Conservation (phyloP, 2,329 filamentous ascomycete species). For the Apiospora koreana region DNA sequence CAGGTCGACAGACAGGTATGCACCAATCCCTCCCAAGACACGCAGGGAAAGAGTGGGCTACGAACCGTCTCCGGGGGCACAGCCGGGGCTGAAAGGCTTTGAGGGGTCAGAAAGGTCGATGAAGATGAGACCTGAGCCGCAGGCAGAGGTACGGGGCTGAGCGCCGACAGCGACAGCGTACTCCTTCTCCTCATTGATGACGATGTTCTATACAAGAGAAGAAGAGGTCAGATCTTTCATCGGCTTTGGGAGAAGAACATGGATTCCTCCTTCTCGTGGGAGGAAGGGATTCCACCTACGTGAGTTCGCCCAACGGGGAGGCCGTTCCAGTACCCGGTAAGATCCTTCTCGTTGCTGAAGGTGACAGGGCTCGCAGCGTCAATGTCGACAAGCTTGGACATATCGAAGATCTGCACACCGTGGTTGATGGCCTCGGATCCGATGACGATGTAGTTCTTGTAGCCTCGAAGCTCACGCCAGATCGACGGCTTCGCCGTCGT, state of each 20-base stretch:
- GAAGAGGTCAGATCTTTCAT: not conserved
- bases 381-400: slow-evolving; percentile 53
- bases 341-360: slow-evolving; percentile 35
- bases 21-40: not conserved
- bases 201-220: slow-evolving; percentile 46
- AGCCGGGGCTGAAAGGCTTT: slow-evolving; percentile 54
- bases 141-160: slow-evolving; percentile 41
- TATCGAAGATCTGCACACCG: slow-evolving; percentile 64
- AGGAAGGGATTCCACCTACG: too few species aligned
- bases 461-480: slow-evolving; percentile 45
- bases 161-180: slow-evolving; percentile 48
- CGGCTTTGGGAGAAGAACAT: not conserved
- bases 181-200: slow-evolving; percentile 49
- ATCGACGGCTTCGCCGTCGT: slow-evolving; percentile 25
- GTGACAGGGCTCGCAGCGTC: slow-evolving; percentile 39
- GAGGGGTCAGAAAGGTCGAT: slow-evolving; percentile 57
- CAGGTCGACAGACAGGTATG: not conserved
- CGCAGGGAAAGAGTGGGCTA: not conserved
- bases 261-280: too few species aligned
- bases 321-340: slow-evolving; percentile 36
- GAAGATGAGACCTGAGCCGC: slow-evolving; percentile 47
- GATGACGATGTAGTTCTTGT: slow-evolving; percentile 37
- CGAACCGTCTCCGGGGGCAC: slow-evolving; percentile 50
- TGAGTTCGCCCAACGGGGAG: slow-evolving; percentile 38
- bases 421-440: slow-evolving; percentile 47